phyloP scores from a whole-genome alignment of 305 asterid genomes.

The Fraxinus albicans region DNA sequence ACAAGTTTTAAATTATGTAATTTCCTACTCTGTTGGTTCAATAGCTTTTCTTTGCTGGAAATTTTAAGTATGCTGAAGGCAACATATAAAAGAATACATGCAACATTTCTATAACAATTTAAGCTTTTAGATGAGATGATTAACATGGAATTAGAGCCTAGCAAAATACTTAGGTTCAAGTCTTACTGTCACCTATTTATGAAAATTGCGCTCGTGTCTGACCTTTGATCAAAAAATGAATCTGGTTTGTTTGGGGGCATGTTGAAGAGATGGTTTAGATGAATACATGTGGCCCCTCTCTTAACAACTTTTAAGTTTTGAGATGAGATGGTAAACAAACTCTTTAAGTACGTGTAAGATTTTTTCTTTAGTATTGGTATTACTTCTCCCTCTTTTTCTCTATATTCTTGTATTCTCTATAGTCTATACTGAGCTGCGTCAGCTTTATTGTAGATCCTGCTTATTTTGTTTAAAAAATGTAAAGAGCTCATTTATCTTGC shows the following conservation, averaged over 20 bases:
- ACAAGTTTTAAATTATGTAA: background rate
- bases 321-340: background rate
- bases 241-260: background rate
- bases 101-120: background rate
- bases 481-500: background rate
- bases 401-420: background rate
- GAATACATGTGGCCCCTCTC: background rate
- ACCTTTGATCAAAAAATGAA: background rate
- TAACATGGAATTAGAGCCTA: background rate
- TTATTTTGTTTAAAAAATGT: background rate
- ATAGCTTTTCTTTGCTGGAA: background rate
- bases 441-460: background rate
- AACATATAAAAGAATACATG: background rate
- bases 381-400: background rate
- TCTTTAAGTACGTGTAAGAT: background rate
- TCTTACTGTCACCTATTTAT: background rate
- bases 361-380: background rate
- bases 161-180: background rate
- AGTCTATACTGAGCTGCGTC: background rate
- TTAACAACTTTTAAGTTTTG: background rate
- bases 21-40: background rate
- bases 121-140: background rate
- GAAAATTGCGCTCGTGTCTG: background rate
- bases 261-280: background rate
- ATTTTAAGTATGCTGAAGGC: background rate